These are phyloP conservation scores for Balansia obtecta DNA, from an alignment of 2,329 filamentous ascomycete genomes.

Conservation along the genomic window DNA sequence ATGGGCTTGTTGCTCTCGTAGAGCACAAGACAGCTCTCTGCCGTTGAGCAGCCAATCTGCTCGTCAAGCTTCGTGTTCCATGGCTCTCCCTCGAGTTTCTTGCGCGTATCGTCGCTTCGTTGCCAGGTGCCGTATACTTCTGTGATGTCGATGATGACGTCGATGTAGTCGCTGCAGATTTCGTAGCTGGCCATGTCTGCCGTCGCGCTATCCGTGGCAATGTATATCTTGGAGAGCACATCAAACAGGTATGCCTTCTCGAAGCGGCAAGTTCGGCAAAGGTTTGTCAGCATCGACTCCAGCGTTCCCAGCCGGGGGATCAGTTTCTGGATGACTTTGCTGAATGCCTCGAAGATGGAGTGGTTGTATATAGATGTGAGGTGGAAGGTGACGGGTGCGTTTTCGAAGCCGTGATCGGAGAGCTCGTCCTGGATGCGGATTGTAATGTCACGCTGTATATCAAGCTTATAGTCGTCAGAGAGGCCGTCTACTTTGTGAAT, in stretches of 20 bases:
- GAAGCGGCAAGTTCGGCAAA: constrained; percentile 87
- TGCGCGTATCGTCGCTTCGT: constrained; percentile 40
- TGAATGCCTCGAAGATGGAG: constrained; percentile 95
- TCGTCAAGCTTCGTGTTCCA: constrained; percentile 52
- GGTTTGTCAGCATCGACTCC: constrained; percentile 85
- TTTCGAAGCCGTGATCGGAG: constrained; percentile 84
- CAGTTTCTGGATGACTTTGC: constrained; percentile 95
- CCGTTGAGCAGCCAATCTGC: constrained; percentile 52
- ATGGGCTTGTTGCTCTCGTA: constrained; percentile 52
- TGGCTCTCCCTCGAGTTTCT: constrained; percentile 44
- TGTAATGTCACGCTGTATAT: constrained; percentile 92
- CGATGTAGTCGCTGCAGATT: constrained; percentile 97
- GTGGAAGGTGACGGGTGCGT: constrained; percentile 88
- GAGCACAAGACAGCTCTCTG: constrained; percentile 56
- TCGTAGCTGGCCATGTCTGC: constrained; percentile 95
- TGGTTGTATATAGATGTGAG: constrained; percentile 98
- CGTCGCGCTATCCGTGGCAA: constrained; percentile 86
- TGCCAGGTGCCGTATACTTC: constrained; percentile 81
- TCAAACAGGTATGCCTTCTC: constrained; percentile 98
- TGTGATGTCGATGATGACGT: constrained; percentile 93
- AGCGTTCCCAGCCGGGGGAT: constrained; percentile 87
- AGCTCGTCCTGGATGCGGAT: constrained; percentile 95
- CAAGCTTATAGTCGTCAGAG: constrained; percentile 89
- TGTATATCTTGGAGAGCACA: constrained; percentile 95
- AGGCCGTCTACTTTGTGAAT: constrained; percentile 99